Base-by-base conservation (phyloP, 2,329 filamentous ascomycete genomes). In the Ophiognomonia clavigignenti-juglandacearum region DNA sequence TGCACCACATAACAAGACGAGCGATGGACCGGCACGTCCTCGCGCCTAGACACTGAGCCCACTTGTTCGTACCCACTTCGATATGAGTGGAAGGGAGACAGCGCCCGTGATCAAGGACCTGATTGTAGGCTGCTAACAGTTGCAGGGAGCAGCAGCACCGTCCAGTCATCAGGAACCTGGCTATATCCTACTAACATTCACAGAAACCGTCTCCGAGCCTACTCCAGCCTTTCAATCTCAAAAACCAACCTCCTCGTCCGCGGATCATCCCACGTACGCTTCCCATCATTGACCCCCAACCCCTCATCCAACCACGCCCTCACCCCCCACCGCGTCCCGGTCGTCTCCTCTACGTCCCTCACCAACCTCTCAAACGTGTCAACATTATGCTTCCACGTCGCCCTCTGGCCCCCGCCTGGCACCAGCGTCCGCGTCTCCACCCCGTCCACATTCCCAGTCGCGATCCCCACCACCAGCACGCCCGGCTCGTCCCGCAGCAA, bases 371-470 rank as follows among this genome's bases (percentile, higher is more conserved):
- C 32, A 23, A 59, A 64, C 9, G 58, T 64, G 38, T 59, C 55
- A 0, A 56, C 51, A 34, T 65, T 61, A 31, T 71, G 68, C 35
- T 60, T 61, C 50, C 57, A 68, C 4, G 54, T 57, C 10, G 26
- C 37, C 37, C 43, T 51, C 8, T 52, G 50, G 24, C 37, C 45
- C 4, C 45, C 43, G 13, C 47, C 40, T 8, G 42, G 34, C 23
- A 7, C 39, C 18, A 48, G 35, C 20, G 46, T 48, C 26, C 35
- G 27, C 0, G 50, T 41, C 32, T 32, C 42, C 11, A 39, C 34
- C 1, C 48, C 46, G 14, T 53, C 52, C 13, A 56, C 18, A 35
- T 55, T 44, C 2, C 61, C 62, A 14, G 54, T 48, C 18, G 58
- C 57, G 36, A 58, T 55, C 14, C 67, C 52, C 8, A 68, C 48